Conservation (phyloP, 768 basidiomycete genomes). For the Lactarius sanguifluus region DNA sequence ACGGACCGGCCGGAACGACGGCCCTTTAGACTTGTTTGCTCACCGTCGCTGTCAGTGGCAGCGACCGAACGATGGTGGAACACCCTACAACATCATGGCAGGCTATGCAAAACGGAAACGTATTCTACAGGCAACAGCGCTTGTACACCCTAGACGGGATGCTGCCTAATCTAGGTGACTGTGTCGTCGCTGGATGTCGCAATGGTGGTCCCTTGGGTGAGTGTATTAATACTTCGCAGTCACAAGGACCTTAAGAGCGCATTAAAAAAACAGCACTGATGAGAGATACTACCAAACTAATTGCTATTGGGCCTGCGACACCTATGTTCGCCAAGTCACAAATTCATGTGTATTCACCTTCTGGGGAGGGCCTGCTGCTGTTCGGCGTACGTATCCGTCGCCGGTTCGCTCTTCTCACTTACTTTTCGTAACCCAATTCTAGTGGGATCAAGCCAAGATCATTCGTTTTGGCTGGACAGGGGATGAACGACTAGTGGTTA, state of each 20-base stretch:
- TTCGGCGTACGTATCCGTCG: slow-evolving; percentile 64
- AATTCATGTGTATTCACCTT: slow-evolving; percentile 84
- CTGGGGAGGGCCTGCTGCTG: slow-evolving; percentile 67
- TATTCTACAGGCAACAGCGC: slow-evolving; percentile 85
- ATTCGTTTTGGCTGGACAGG: slow-evolving; percentile 80
- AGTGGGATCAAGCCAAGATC: slow-evolving; percentile 93
- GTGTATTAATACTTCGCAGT: slow-evolving; percentile 26
- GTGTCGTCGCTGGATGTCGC: slow-evolving; percentile 75
- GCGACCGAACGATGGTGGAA: slow-evolving; percentile 43
- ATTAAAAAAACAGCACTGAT: slow-evolving; percentile 62
- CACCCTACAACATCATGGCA: slow-evolving; percentile 88
- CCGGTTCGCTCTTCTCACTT: slow-evolving; percentile 11
- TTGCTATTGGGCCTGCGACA: slow-evolving; percentile 62
- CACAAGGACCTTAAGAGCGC: slow-evolving; percentile 1
- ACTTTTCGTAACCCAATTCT: slow-evolving; percentile 27
- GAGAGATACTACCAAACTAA: slow-evolving; percentile 77
- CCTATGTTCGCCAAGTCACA: slow-evolving; percentile 69
- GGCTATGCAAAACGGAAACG: slow-evolving; percentile 81
- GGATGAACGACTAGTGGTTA: slow-evolving; percentile 78
- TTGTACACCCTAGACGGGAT: slow-evolving; percentile 82
- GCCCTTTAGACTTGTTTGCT: not conserved
- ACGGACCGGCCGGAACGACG: not conserved
- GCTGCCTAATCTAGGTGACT: slow-evolving; percentile 75
- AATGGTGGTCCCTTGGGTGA: slow-evolving; percentile 89
- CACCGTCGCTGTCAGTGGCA: not conserved